Evolutionary conservation across 1,284 basidiomycete genomes (phyloP).

Genomic region (Irpex sp.): DNA sequence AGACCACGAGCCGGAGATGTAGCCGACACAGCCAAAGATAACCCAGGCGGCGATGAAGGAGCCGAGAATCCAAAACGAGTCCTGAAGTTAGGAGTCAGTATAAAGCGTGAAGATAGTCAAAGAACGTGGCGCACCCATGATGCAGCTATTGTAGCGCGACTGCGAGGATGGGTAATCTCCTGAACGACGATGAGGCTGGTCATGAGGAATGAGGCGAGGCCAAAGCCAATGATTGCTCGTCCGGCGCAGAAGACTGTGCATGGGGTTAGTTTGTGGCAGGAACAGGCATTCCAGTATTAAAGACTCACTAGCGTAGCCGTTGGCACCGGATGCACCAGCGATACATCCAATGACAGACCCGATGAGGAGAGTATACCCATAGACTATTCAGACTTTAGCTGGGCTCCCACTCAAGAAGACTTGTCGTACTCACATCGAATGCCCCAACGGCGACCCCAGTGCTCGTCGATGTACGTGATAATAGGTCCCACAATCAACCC

Average conservation of each 20-base stretch:
- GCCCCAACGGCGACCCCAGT: background rate
- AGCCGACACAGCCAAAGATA: constrained; percentile 64
- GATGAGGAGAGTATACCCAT: background rate
- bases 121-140: background rate
- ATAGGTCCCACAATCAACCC: background rate
- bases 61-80: constrained; percentile 1
- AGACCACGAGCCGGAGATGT: constrained; percentile 60
- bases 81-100: background rate
- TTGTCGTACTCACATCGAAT: background rate
- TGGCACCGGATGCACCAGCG: background rate
- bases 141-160: background rate
- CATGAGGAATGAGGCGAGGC: background rate
- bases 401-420: background rate
- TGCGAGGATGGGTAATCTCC: background rate
- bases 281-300: background rate
- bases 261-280: background rate
- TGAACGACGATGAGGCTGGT: background rate
- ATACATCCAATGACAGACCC: background rate
- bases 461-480: background rate
- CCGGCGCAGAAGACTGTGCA: background rate
- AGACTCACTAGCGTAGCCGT: background rate
- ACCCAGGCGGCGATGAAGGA: constrained; percentile 63
- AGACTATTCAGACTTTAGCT: background rate
- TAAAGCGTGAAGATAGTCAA: background rate
- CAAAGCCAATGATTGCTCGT: background rate